Conservation (phyloP, 441 rosid genomes). For the Breynia disticha region DNA sequence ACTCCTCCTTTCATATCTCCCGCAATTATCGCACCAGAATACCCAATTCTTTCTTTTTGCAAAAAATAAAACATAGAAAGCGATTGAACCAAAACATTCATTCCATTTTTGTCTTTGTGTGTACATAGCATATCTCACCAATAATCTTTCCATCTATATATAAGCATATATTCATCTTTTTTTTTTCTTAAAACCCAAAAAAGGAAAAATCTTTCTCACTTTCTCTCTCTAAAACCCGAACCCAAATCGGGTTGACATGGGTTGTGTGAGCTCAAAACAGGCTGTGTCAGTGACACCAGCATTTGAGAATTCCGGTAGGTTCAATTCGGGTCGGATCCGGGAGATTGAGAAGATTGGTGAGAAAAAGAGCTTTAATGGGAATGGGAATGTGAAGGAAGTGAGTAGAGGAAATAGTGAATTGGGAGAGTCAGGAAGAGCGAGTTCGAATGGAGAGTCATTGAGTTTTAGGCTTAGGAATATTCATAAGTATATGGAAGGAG, state of each 20-base stretch:
- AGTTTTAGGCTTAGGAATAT: constrained; percentile 70
- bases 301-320: constrained; percentile 51
- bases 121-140: no score
- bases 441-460: constrained; percentile 58
- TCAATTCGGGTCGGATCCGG: constrained; percentile 31
- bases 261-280: constrained; percentile 93
- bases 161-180: no score
- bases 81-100: constrained; percentile 1
- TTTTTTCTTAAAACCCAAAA: neutral
- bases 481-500: constrained; percentile 67
- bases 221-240: neutral
- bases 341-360: constrained; percentile 28
- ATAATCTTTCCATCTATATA: no score
- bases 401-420: constrained; percentile 35
- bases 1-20: no score
- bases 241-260: constrained; percentile 31
- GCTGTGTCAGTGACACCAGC: constrained; percentile 80
- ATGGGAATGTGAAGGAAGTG: constrained; percentile 20
- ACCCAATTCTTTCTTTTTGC: no score
- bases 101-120: no score
- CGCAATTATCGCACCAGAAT: no score
- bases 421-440: constrained; percentile 65
- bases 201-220: neutral
- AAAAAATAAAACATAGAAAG: constrained; percentile 1
- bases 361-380: constrained; percentile 17